phyloP scores from a whole-genome alignment of 1,284 basidiomycete species.

The Trametes pubescens region DNA sequence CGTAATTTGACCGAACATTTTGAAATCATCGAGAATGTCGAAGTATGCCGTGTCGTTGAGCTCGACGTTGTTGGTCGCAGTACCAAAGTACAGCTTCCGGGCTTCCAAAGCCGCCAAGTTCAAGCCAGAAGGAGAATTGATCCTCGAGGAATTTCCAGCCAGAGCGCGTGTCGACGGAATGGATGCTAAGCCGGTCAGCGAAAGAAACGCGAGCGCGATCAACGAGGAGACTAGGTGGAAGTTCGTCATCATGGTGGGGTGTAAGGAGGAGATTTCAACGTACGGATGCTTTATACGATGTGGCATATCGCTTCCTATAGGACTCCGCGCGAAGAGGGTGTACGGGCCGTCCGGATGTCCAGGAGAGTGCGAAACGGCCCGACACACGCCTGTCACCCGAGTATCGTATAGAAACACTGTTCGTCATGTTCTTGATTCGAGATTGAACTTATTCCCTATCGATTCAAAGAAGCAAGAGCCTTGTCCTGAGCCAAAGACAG shows the following conservation, averaged over 20 bases:
- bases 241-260: background rate
- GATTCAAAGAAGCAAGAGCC: too few relatives aligned
- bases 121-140: constrained; percentile 29
- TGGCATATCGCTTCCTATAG: too few relatives aligned
- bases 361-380: background rate
- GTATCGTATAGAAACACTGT: too few relatives aligned
- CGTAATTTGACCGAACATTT: constrained; percentile 58
- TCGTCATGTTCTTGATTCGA: too few relatives aligned
- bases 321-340: too few relatives aligned
- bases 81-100: constrained; percentile 67
- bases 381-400: too few relatives aligned
- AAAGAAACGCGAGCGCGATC: background rate
- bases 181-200: background rate
- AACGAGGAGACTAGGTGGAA: too few relatives aligned
- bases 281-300: too few relatives aligned
- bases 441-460: too few relatives aligned
- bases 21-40: constrained; percentile 48
- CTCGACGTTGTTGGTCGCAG: constrained; percentile 64
- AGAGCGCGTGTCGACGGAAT: background rate
- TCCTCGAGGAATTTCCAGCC: background rate
- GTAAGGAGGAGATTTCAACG: too few relatives aligned
- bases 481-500: too few relatives aligned
- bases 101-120: constrained; percentile 52
- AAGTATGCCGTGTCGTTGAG: constrained; percentile 55
- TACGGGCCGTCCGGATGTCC: background rate